phyloP scores from a whole-genome alignment of 257 asterid genomes.

The Solanum infundibuliforme region DNA sequence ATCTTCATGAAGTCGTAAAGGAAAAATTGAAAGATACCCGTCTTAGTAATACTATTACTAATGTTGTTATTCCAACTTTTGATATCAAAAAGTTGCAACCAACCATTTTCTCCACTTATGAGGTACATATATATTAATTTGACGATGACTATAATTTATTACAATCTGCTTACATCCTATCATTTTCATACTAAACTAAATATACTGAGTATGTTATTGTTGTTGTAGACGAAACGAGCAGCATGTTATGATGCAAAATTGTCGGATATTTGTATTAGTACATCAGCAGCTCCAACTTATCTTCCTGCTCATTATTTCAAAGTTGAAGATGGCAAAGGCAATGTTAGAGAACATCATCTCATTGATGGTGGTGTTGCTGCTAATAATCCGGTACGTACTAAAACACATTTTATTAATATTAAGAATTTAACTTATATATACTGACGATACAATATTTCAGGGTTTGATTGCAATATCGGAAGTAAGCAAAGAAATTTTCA shows the following conservation, averaged over 20 bases:
- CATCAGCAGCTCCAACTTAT: conserved; percentile 57
- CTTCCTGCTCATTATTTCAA: conserved; percentile 37
- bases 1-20: conserved; percentile 21
- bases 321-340: conserved; percentile 8
- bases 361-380: conserved; percentile 51
- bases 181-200: no score
- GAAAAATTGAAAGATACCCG: conserved; percentile 25
- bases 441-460: conserved; percentile 5
- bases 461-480: conserved; percentile 24
- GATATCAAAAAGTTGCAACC: conserved; percentile 43
- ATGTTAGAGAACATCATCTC: conserved; percentile 23
- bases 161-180: no score
- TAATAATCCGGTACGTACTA: conserved; percentile 44
- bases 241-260: conserved; percentile 20
- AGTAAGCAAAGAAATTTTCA: no score
- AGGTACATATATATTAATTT: conserved; percentile 12
- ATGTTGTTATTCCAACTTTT: conserved; percentile 45
- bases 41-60: conserved; percentile 28
- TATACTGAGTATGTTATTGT: no score
- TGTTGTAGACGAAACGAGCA: conserved; percentile 11
- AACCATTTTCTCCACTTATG: conserved; percentile 28
- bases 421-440: not conserved
- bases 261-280: conserved; percentile 33
- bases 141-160: no score
- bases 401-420: no score